Base-by-base conservation (phyloP, 192 early-diverging fungal genomes). In the Powellomyces hirtus region DNA sequence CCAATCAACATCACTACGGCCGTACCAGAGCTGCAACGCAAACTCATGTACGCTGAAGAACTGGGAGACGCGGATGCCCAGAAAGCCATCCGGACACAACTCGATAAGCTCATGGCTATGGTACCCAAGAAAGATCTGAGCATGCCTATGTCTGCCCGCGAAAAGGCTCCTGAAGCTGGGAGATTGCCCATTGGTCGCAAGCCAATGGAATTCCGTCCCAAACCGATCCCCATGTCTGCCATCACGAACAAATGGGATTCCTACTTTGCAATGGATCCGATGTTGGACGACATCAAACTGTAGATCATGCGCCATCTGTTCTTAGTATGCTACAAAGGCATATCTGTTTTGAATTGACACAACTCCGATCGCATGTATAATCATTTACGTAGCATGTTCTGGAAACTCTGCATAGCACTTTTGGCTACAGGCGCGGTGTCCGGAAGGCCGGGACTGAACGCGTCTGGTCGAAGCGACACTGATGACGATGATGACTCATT, bases 221-320 rank as follows among this genome's bases (percentile, higher is more conserved):
- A 65, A 53, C 24, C 27, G 13, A n/a, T 35, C 10, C 10, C 18
- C n/a, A 46, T 59, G 42, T 18, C 56, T 31, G 35, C 44, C 5
- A 45, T 69, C 35, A 49, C 67, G 13, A 69, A 69, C 36, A 46
- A 59, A 29, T 60, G 56, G 67, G 67, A 69, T 46, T 29, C 18
- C n/a, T 27, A 44, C 4, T 69, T 69, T 45, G 67, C 67, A 31
- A 46, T 59, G 4, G 67, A 69, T 34, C 67, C 67, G 1, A 36
- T 34, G 16, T 60, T 69, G 46, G 56, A 69, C 26, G 38, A 60
- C 4, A 61, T 69, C 59, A 56, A n/a, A n/a, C n/a, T n/a, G n/a
- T n/a, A n/a, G n/a, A n/a, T n/a, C n/a, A n/a, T n/a, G n/a, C n/a
- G n/a, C n/a, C n/a, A n/a, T n/a, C n/a, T n/a, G n/a, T n/a, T n/a